Evolutionary conservation across 345 rosid genomes (phyloP).

Genomic region (Balakata baccata): DNA sequence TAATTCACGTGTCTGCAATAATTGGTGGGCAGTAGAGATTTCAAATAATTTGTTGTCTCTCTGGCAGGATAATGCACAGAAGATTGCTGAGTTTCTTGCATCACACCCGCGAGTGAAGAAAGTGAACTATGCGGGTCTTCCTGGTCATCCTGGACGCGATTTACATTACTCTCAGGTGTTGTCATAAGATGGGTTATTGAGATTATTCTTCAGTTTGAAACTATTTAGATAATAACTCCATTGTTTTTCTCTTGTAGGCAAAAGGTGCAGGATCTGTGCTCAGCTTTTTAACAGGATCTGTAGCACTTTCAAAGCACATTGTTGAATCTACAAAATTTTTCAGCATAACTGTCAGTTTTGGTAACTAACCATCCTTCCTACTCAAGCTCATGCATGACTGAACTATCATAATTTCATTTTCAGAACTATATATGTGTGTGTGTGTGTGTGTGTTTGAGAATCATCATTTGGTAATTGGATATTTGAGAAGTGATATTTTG

Average conservation of each 20-base stretch:
- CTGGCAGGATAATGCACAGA: conserved; percentile 76
- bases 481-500: neutral
- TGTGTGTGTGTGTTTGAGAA: neutral
- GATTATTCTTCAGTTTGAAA: neutral
- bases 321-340: conserved; percentile 87
- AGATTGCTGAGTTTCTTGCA: conserved; percentile 77
- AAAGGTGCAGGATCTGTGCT: conserved; percentile 95
- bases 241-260: conserved; percentile 48
- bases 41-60: conserved; percentile 6
- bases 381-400: neutral
- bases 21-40: neutral
- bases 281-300: conserved; percentile 88
- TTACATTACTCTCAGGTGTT: conserved; percentile 89
- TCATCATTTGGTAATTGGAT: neutral
- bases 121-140: conserved; percentile 86
- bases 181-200: neutral
- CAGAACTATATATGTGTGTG: neutral
- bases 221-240: neutral
- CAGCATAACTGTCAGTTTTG: conserved; percentile 95
- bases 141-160: conserved; percentile 73
- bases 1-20: neutral
- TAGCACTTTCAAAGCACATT: conserved; percentile 77
- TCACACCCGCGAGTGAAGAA: conserved; percentile 79
- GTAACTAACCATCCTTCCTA: conserved; percentile 43
- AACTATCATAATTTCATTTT: neutral